These are phyloP conservation scores for Hortaea sp. DNA, from an alignment of 2,329 filamentous ascomycete species.

Conservation along the genomic window DNA sequence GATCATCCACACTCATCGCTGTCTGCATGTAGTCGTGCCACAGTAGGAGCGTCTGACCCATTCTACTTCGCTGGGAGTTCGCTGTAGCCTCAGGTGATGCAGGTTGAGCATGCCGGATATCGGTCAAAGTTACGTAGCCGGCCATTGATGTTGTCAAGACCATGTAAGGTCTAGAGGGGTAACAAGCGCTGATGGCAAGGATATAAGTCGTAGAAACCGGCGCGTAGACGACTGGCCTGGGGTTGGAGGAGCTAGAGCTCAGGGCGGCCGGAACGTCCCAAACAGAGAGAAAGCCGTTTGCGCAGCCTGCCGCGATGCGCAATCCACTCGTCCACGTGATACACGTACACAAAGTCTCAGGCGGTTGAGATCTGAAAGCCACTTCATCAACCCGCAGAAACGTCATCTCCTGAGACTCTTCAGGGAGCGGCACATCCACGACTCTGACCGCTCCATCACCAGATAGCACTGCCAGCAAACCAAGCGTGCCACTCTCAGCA, in stretches of 20 bases:
- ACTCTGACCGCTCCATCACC: constrained; percentile 48
- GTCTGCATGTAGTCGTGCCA: constrained; percentile 48
- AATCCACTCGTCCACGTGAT: constrained; percentile 48
- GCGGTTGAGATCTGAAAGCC: constrained; percentile 41
- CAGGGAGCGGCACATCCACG: constrained; percentile 37
- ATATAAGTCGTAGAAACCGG: constrained; percentile 39
- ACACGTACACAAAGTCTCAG: constrained; percentile 45
- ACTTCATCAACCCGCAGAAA: constrained; percentile 36
- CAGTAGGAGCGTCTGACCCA: constrained; percentile 37
- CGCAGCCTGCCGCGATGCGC: constrained; percentile 45
- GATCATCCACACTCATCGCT: constrained; percentile 46
- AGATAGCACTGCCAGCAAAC: constrained; percentile 47
- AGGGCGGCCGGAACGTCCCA: constrained; percentile 36
- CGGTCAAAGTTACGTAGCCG: constrained; percentile 45
- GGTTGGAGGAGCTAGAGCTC: constrained; percentile 26
- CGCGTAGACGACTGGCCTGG: constrained; percentile 34
- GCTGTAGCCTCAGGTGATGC: constrained; percentile 35
- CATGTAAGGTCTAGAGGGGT: constrained; percentile 44
- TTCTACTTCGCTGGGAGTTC: constrained; percentile 38
- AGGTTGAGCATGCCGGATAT: constrained; percentile 37
- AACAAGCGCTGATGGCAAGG: constrained; percentile 38
- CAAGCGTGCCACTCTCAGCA: constrained; percentile 26
- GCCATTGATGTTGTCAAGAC: constrained; percentile 44
- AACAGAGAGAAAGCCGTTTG: constrained; percentile 47
- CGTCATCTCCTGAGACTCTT: constrained; percentile 8